phyloP scores from a whole-genome alignment of 192 early-diverging fungal genomes.

The Coemansia sp. region DNA sequence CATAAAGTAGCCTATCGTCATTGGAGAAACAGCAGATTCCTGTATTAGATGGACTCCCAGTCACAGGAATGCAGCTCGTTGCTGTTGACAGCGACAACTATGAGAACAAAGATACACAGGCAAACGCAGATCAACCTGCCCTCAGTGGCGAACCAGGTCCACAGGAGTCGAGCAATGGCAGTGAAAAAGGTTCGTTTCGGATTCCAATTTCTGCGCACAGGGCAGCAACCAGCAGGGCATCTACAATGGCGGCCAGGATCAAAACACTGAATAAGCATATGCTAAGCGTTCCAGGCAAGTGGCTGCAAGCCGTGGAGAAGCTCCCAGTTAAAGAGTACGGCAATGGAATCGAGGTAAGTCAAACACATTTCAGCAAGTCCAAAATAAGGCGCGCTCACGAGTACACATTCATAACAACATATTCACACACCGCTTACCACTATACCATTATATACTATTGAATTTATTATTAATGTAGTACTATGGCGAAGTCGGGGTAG shows the following conservation, averaged over 20 bases:
- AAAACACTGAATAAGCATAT: slow-evolving; percentile 45
- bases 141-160: background rate
- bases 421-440: background rate
- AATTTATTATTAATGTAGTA: slow-evolving; percentile 47
- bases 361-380: background rate
- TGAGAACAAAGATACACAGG: slow-evolving; percentile 1
- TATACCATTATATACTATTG: background rate
- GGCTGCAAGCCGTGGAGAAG: slow-evolving; percentile 43
- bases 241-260: slow-evolving; percentile 44
- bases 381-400: background rate
- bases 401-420: background rate
- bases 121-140: background rate
- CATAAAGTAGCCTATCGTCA: slow-evolving; percentile 5
- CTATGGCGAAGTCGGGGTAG: slow-evolving; percentile 66
- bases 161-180: slow-evolving; percentile 5
- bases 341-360: slow-evolving; percentile 52
- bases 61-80: slow-evolving; percentile 34
- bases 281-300: slow-evolving; percentile 49
- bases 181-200: slow-evolving; percentile 22
- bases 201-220: slow-evolving; percentile 45
- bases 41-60: slow-evolving; percentile 34
- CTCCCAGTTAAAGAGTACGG: slow-evolving; percentile 54
- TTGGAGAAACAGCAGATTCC: slow-evolving; percentile 3
- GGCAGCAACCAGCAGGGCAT: slow-evolving; percentile 31
- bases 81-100: slow-evolving; percentile 5